These are phyloP conservation scores for Elasticomyces elasticus DNA, from an alignment of 495 filamentous ascomycete genomes.

Conservation along the genomic window DNA sequence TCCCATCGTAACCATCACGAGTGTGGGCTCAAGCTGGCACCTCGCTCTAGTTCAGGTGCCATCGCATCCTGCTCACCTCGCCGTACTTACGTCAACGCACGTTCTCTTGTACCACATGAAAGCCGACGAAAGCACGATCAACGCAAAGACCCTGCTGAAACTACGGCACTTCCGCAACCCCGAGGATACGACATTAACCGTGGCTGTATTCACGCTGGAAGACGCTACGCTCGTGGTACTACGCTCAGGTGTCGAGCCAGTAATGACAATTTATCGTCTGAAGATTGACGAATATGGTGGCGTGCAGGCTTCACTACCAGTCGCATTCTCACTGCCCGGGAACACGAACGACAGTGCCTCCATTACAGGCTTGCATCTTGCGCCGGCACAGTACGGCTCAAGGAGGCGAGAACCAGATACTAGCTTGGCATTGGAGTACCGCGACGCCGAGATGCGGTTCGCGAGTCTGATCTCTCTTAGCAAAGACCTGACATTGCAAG, in stretches of 20 bases:
- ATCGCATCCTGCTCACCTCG: constrained; percentile 22
- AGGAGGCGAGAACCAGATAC: not conserved
- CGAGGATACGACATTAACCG: constrained; percentile 19
- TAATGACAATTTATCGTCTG: not conserved
- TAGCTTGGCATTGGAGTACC: not conserved
- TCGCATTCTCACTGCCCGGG: not conserved
- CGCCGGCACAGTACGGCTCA: not conserved
- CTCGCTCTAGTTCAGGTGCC: constrained; percentile 24
- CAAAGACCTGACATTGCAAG: not conserved
- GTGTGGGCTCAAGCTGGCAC: constrained; percentile 20
- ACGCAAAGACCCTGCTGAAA: constrained; percentile 28
- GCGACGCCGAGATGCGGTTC: not conserved
- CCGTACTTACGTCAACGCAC: constrained; percentile 28
- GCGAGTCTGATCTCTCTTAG: not conserved
- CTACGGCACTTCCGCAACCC: constrained; percentile 40
- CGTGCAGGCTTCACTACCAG: not conserved
- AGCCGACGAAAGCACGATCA: constrained; percentile 14
- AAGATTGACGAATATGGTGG: not conserved
- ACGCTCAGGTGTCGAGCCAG: not conserved
- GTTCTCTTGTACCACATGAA: constrained; percentile 21
- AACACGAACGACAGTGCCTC: not conserved
- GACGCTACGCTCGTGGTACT: constrained; percentile 16
- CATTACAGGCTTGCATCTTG: not conserved
- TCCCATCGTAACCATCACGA: not conserved
- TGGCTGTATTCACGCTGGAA: constrained; percentile 20